Evolutionary conservation across 73 alveolate species (phyloP).

Genomic region (Tetrahymena elliotti): DNA sequence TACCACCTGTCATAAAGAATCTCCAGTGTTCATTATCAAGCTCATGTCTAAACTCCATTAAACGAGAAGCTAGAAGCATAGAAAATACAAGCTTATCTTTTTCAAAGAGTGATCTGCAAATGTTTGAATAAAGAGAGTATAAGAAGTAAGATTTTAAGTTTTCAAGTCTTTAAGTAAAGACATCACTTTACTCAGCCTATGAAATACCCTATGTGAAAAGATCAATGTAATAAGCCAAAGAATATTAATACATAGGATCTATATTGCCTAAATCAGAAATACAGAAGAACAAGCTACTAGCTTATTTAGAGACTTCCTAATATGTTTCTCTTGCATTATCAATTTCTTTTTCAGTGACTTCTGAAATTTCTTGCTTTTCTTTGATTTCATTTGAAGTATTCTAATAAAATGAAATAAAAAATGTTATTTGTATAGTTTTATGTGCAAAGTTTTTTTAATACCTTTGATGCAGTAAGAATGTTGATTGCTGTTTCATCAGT

Average conservation of each 20-base stretch:
- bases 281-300: constrained; percentile 95
- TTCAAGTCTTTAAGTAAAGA: constrained; percentile 79
- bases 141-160: constrained; percentile 83
- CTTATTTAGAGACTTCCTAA: constrained; percentile 93
- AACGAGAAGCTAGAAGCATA: constrained; percentile 88
- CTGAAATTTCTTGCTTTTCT: constrained; percentile 90
- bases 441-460: background rate
- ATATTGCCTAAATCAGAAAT: constrained; percentile 94
- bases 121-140: constrained; percentile 81
- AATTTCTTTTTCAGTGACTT: constrained; percentile 93
- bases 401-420: constrained; percentile 81
- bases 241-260: constrained; percentile 99
- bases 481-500: constrained; percentile 95
- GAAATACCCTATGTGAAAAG: constrained; percentile 73
- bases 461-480: constrained; percentile 90
- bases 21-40: constrained; percentile 87
- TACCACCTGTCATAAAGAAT: constrained; percentile 99
- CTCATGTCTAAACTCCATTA: constrained; percentile 72
- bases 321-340: constrained; percentile 95
- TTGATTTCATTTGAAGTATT: constrained; percentile 94
- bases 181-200: constrained; percentile 84
- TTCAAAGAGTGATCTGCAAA: constrained; percentile 96
- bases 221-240: constrained; percentile 90
- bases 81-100: constrained; percentile 98
- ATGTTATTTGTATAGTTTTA: background rate